phyloP scores from a whole-genome alignment of 495 filamentous ascomycete species.

The Podospora pseudopauciseta region DNA sequence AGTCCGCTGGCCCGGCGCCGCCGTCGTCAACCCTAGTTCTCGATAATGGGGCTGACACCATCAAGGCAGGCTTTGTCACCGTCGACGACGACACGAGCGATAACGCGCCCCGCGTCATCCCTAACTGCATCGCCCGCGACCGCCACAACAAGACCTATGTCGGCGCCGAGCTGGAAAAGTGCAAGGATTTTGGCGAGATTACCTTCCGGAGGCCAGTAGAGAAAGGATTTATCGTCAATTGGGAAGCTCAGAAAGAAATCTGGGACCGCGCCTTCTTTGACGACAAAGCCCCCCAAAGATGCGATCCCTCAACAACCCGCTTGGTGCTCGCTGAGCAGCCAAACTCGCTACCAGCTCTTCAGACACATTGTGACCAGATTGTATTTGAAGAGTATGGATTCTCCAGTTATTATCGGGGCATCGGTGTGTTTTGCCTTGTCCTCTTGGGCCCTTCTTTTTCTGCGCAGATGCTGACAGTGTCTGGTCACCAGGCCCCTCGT shows the following conservation, averaged over 20 bases:
- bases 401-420: constrained; percentile 70
- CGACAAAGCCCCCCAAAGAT: constrained; percentile 60
- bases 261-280: constrained; percentile 92
- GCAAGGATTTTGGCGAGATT: constrained; percentile 86
- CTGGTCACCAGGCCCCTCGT: constrained; percentile 43
- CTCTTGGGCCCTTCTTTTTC: not conserved
- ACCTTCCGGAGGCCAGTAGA: constrained; percentile 86
- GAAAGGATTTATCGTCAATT: constrained; percentile 93
- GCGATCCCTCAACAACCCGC: constrained; percentile 75
- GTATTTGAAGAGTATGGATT: constrained; percentile 99
- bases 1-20: constrained; percentile 36
- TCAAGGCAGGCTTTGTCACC: constrained; percentile 84
- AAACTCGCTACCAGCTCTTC: constrained; percentile 76
- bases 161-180: constrained; percentile 73
- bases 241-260: constrained; percentile 93
- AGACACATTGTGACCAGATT: constrained; percentile 91
- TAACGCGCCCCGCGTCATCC: constrained; percentile 65
- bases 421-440: constrained; percentile 51
- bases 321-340: constrained; percentile 85
- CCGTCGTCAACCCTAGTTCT: constrained; percentile 74
- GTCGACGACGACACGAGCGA: constrained; percentile 35
- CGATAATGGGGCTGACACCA: constrained; percentile 90
- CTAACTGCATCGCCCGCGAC: constrained; percentile 83
- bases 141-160: constrained; percentile 75
- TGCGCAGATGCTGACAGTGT: constrained; percentile 12